These are phyloP conservation scores for Nannochloropsis limnetica DNA, from an alignment of 352 stramenopile genomes.

Conservation along the genomic window DNA sequence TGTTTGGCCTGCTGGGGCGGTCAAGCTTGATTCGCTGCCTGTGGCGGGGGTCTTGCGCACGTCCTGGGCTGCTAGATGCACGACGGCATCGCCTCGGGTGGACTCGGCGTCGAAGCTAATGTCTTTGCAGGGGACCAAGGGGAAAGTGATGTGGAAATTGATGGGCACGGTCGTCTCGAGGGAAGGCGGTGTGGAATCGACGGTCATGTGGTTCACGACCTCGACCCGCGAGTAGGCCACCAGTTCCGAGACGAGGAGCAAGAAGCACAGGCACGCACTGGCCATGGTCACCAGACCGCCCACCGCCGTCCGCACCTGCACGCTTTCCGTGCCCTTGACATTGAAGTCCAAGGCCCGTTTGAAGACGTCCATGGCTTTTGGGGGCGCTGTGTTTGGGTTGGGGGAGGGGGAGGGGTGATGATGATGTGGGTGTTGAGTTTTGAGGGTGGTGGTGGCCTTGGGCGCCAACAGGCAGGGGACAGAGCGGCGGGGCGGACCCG, in stretches of 20 bases:
- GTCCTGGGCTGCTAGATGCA: constrained; percentile 10
- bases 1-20: neutral
- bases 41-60: neutral
- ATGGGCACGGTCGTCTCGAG: neutral
- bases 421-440: neutral
- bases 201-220: constrained; percentile 20
- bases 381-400: neutral
- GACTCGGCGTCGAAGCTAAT: constrained; percentile 23
- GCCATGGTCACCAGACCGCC: constrained; percentile 28
- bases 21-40: constrained; percentile 8
- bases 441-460: no score
- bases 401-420: neutral
- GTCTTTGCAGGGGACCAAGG: constrained; percentile 22
- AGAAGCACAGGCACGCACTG: neutral
- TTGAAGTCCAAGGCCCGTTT: constrained; percentile 33
- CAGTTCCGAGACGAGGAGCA: constrained; percentile 28
- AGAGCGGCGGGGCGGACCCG: no score
- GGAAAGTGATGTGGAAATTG: constrained; percentile 27
- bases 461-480: no score
- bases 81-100: neutral
- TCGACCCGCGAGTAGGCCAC: constrained; percentile 28
- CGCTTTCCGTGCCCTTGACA: constrained; percentile 1
- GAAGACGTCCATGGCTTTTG: constrained; percentile 1
- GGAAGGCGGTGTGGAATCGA: constrained; percentile 16
- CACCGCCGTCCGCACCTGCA: constrained; percentile 15